A percentile compares a stretch with the other conserved stretches of the same genome.
phyloP scores from a whole-genome alignment of 2,329 filamentous ascomycete species.

The Geosmithia putterillii region DNA sequence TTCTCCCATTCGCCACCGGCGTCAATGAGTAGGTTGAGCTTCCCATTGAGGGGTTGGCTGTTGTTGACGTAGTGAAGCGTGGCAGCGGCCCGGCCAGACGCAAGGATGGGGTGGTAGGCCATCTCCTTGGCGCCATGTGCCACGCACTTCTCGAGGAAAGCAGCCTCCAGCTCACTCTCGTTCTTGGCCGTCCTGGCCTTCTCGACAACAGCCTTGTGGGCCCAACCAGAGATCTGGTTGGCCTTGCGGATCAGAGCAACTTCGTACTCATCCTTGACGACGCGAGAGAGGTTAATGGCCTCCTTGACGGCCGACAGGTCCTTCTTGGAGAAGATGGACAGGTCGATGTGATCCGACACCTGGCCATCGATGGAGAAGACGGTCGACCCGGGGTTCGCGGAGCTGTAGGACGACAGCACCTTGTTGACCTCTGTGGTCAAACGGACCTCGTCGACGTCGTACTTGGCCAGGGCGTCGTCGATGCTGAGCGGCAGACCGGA shows the following conservation, averaged over 20 bases:
- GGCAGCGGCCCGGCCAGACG: constrained; percentile 65
- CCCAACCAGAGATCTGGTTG: constrained; percentile 56
- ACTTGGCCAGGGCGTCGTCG: constrained; percentile 62
- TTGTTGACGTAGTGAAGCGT: constrained; percentile 85
- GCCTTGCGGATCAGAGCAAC: constrained; percentile 61
- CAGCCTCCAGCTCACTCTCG: constrained; percentile 72
- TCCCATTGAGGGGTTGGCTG: constrained; percentile 53
- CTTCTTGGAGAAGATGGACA: constrained; percentile 56
- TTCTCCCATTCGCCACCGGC: constrained; percentile 67
- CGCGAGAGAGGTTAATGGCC: constrained; percentile 57
- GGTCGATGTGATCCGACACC: constrained; percentile 58
- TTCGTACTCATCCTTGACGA: constrained; percentile 65
- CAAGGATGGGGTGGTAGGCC: constrained; percentile 80
- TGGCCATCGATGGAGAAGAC: constrained; percentile 72
- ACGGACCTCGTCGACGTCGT: constrained; percentile 70
- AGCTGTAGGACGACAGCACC: constrained; percentile 45
- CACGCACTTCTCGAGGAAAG: constrained; percentile 68
- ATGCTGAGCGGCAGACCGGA: constrained; percentile 71
- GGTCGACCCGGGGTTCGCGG: constrained; percentile 23
- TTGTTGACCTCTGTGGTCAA: constrained; percentile 64
- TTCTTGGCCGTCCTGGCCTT: constrained; percentile 53
- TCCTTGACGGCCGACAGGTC: constrained; percentile 43
- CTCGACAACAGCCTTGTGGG: constrained; percentile 51
- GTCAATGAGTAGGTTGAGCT: constrained; percentile 73
- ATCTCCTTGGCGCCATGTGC: constrained; percentile 67